Evolutionary conservation across 192 early-diverging fungal genomes (phyloP).

Genomic region (Entophlyctis helioformis): DNA sequence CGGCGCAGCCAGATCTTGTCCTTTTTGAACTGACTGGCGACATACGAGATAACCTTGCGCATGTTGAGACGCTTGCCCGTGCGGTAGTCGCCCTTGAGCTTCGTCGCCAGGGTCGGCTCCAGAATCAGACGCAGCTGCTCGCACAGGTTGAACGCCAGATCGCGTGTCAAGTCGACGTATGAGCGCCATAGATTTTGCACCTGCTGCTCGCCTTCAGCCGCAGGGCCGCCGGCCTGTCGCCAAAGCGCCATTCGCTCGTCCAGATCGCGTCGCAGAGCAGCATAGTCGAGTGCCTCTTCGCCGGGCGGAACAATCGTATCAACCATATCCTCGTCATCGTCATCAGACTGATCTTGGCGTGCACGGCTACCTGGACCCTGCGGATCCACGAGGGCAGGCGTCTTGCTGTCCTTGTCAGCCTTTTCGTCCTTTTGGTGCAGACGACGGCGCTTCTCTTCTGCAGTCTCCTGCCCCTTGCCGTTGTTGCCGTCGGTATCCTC

Average conservation of each 20-base stretch:
- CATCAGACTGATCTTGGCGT: not conserved
- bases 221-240: constrained; percentile 52
- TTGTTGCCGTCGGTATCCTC: constrained; percentile 34
- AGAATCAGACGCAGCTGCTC: constrained; percentile 94
- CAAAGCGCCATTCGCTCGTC: constrained; percentile 65
- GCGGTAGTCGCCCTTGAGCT: constrained; percentile 93
- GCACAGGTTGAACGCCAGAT: constrained; percentile 79
- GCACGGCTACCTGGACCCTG: too few species aligned
- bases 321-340: constrained; percentile 18
- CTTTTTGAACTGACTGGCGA: constrained; percentile 97
- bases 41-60: constrained; percentile 99
- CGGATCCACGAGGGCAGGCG: too few species aligned
- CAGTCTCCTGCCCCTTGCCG: too few species aligned
- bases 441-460: not conserved
- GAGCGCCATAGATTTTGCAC: constrained; percentile 85
- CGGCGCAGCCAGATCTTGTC: constrained; percentile 99
- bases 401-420: too few species aligned
- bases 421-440: not conserved
- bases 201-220: constrained; percentile 37
- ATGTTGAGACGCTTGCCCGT: constrained; percentile 98
- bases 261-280: constrained; percentile 66
- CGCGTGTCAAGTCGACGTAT: constrained; percentile 80
- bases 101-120: constrained; percentile 92
- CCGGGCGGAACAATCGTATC: constrained; percentile 18
- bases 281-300: constrained; percentile 26